Percentiles rank a stretch among this genome's conserved stretches.
Conservation (phyloP, 192 early-diverging fungal genomes). For the Diversispora epigaea region DNA sequence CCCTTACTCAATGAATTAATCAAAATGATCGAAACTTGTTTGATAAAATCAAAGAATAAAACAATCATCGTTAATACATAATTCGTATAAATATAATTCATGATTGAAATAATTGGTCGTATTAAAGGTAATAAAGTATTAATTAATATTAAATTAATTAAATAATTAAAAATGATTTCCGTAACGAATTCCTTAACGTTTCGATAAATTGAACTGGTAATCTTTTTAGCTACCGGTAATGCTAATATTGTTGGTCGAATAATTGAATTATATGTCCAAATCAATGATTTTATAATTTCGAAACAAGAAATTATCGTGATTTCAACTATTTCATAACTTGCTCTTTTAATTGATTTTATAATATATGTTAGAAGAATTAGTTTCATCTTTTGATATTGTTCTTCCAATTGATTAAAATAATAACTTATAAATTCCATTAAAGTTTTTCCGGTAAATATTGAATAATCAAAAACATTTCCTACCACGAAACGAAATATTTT, state of each 20-base stretch:
- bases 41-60: background rate
- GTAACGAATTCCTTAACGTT: background rate
- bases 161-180: background rate
- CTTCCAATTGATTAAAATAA: background rate
- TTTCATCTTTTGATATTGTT: background rate
- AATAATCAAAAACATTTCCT: background rate
- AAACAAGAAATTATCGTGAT: background rate
- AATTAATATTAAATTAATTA: no score
- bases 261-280: background rate
- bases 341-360: background rate
- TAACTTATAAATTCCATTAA: background rate
- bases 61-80: background rate
- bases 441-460: background rate
- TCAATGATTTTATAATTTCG: background rate
- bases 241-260: background rate
- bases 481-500: background rate
- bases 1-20: no score
- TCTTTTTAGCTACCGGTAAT: background rate
- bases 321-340: background rate
- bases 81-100: slow-evolving; percentile 12
- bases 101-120: slow-evolving; percentile 2
- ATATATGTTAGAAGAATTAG: background rate
- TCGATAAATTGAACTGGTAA: background rate
- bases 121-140: background rate
- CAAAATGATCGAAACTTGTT: background rate